Conservation (phyloP, 2,329 filamentous ascomycete species). For the Colletotrichum melonis region DNA sequence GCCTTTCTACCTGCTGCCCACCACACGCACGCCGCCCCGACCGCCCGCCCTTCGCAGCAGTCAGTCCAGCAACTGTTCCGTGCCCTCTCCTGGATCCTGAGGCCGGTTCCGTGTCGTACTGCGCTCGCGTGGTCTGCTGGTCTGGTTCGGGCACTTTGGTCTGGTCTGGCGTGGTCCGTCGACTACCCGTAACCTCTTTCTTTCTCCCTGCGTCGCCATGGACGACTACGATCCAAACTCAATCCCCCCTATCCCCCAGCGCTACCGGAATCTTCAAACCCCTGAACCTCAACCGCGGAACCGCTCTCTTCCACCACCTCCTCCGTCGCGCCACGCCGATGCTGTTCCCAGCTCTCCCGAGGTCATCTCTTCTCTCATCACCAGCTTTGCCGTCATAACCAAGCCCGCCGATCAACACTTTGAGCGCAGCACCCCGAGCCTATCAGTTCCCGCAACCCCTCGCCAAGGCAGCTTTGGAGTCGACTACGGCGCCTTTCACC, state of each 20-base stretch:
- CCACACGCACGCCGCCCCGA: background rate
- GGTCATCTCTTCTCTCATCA: constrained; percentile 77
- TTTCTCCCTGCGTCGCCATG: constrained; percentile 30
- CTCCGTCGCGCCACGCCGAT: constrained; percentile 38
- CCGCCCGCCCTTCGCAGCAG: background rate
- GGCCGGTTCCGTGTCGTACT: constrained; percentile 19
- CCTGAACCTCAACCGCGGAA: constrained; percentile 28
- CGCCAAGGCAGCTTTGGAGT: constrained; percentile 71
- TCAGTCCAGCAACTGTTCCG: constrained; percentile 6
- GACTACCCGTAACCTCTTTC: background rate
- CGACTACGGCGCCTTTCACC: constrained; percentile 76
- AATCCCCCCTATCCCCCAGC: constrained; percentile 37
- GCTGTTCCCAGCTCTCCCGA: constrained; percentile 69
- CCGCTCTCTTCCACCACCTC: constrained; percentile 31
- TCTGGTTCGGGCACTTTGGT: background rate
- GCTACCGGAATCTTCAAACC: constrained; percentile 35
- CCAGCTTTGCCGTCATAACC: constrained; percentile 75
- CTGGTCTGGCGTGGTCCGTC: background rate
- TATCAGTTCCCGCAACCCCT: constrained; percentile 53
- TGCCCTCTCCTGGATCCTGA: constrained; percentile 31
- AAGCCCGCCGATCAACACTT: constrained; percentile 77
- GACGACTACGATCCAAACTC: constrained; percentile 30
- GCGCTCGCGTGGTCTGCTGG: constrained; percentile 22
- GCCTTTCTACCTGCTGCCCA: background rate
- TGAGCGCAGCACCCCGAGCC: constrained; percentile 60